phyloP scores from a whole-genome alignment of 2,329 filamentous ascomycete species.

The Aspergillus ibericus region DNA sequence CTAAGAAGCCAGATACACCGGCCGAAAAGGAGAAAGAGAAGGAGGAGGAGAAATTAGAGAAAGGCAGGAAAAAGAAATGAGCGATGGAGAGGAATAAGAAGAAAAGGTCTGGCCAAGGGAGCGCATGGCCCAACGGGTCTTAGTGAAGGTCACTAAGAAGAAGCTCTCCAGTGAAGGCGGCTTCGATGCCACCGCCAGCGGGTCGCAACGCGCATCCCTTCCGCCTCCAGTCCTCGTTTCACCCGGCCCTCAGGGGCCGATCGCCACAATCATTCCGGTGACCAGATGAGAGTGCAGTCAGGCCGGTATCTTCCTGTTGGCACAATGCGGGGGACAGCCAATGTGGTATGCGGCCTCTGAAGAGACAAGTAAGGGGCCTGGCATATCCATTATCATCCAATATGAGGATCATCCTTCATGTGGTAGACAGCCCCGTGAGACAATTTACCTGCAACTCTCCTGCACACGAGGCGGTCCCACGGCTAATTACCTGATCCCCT shows the following conservation, averaged over 20 bases:
- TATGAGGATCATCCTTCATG: neutral
- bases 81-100: constrained; percentile 1
- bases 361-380: neutral
- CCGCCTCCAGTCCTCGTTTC: constrained; percentile 13
- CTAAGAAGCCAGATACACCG: neutral
- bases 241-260: constrained; percentile 15
- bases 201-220: constrained; percentile 19
- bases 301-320: neutral
- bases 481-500: neutral
- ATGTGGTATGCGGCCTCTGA: neutral
- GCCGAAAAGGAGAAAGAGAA: neutral
- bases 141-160: constrained; percentile 9
- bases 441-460: neutral
- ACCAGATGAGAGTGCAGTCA: neutral
- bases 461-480: neutral
- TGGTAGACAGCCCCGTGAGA: neutral
- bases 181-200: neutral
- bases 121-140: neutral
- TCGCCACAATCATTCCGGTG: neutral
- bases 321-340: too few relatives aligned
- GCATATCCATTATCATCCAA: neutral
- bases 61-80: neutral
- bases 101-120: constrained; percentile 4
- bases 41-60: constrained; percentile 5
- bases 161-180: neutral